A percentile compares a stretch with the other conserved stretches of the same genome.
Evolutionary conservation across 805 yeast genomes (phyloP).

Genomic region (Torulaspora franciscae): DNA sequence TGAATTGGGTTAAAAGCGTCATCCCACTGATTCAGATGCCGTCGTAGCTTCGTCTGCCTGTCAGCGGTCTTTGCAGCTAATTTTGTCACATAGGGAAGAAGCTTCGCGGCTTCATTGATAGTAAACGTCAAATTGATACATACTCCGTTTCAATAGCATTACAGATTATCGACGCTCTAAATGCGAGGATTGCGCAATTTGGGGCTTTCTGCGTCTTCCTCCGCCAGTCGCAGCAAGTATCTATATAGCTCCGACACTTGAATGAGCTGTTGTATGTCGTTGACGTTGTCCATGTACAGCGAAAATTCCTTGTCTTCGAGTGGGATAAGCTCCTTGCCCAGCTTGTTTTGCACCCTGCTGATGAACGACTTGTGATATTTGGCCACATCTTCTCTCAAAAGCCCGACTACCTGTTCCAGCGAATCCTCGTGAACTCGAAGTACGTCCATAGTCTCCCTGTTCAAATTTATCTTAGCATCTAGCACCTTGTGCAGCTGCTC

Average conservation of each 20-base stretch:
- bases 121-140: too few relatives aligned
- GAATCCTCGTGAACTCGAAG: constrained; percentile 22
- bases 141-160: too few relatives aligned
- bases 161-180: too few relatives aligned
- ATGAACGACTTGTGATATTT: constrained; percentile 13
- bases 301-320: constrained; percentile 24
- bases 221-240: constrained; percentile 6
- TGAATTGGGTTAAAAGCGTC: too few relatives aligned
- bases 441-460: constrained; percentile 15
- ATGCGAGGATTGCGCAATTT: not conserved
- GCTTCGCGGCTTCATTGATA: too few relatives aligned
- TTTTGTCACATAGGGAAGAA: too few relatives aligned
- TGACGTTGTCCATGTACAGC: constrained; percentile 18
- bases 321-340: constrained; percentile 15
- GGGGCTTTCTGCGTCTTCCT: not conserved
- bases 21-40: too few relatives aligned
- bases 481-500: constrained; percentile 13
- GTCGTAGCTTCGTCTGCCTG: too few relatives aligned
- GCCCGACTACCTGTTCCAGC: constrained; percentile 16
- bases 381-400: constrained; percentile 20
- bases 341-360: constrained; percentile 11
- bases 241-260: constrained; percentile 22
- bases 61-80: too few relatives aligned
- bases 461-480: constrained; percentile 7
- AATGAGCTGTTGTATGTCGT: constrained; percentile 19